Conservation (phyloP, 1,284 basidiomycete genomes). For the Ceratobasidium sp. region DNA sequence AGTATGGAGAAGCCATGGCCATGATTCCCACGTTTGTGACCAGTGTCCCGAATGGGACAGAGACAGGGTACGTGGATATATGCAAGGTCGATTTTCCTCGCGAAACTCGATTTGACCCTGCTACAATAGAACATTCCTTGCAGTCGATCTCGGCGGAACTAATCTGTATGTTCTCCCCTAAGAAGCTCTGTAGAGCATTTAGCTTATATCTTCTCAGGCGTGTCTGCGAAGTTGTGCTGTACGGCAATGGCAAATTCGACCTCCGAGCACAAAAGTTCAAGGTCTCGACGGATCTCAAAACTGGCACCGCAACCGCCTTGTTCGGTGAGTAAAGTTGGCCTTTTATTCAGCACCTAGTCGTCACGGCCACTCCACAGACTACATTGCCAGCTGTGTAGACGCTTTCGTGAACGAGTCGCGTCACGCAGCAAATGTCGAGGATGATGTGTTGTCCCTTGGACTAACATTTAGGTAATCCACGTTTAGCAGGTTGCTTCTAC, state of each 20-base stretch:
- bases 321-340: constrained; percentile 67
- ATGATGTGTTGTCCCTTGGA: constrained; percentile 76
- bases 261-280: constrained; percentile 94
- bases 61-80: constrained; percentile 74
- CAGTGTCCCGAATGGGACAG: constrained; percentile 86
- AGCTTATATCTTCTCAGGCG: constrained; percentile 60
- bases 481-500: neutral
- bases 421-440: constrained; percentile 43
- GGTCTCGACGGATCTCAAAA: constrained; percentile 87
- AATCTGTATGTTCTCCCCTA: constrained; percentile 72
- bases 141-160: constrained; percentile 93
- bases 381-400: constrained; percentile 95
- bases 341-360: neutral
- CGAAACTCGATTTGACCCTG: neutral
- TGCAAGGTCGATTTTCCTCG: neutral
- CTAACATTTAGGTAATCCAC: constrained; percentile 76
- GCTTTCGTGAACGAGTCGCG: constrained; percentile 79
- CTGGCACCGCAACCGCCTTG: constrained; percentile 79
- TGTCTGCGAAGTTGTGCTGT: constrained; percentile 90
- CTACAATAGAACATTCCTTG: constrained; percentile 81
- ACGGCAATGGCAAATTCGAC: constrained; percentile 86
- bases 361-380: constrained; percentile 64
- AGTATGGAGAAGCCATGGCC: constrained; percentile 80
- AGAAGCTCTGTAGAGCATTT: constrained; percentile 18
- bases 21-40: constrained; percentile 95